phyloP scores from a whole-genome alignment of 345 rosid genomes.

The Lagerstroemia speciosa region DNA sequence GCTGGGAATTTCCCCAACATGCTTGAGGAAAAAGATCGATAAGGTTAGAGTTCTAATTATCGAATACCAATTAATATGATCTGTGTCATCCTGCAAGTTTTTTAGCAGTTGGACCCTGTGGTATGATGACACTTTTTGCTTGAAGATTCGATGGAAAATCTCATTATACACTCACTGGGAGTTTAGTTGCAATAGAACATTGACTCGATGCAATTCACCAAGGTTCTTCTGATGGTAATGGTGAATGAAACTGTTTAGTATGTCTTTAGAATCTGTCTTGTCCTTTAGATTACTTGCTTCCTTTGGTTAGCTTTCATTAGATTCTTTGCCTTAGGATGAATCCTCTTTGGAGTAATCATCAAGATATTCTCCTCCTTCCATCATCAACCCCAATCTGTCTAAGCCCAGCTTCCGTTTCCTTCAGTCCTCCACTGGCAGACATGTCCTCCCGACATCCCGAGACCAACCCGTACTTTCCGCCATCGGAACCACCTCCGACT shows the following conservation, averaged over 20 bases:
- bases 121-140: neutral
- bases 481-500: neutral
- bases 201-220: neutral
- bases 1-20: neutral
- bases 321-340: slow-evolving; percentile 54
- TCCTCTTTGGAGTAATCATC: slow-evolving; percentile 51
- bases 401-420: slow-evolving; percentile 6
- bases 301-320: slow-evolving; percentile 31
- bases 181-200: neutral
- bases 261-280: slow-evolving; percentile 1
- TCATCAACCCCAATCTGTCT: slow-evolving; percentile 15
- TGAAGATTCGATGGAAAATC: neutral
- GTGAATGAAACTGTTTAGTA: neutral
- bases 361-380: slow-evolving; percentile 38
- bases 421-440: slow-evolving; percentile 2
- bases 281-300: slow-evolving; percentile 68
- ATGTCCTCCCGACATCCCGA: slow-evolving; percentile 21
- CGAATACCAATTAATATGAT: no score
- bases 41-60: neutral
- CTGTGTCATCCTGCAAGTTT: neutral
- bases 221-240: neutral
- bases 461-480: slow-evolving; percentile 51
- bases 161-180: neutral
- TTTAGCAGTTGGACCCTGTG: neutral
- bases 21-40: neutral